Evolutionary conservation across 805 yeast genomes (phyloP).

Genomic region (Starmerella tilneyi): DNA sequence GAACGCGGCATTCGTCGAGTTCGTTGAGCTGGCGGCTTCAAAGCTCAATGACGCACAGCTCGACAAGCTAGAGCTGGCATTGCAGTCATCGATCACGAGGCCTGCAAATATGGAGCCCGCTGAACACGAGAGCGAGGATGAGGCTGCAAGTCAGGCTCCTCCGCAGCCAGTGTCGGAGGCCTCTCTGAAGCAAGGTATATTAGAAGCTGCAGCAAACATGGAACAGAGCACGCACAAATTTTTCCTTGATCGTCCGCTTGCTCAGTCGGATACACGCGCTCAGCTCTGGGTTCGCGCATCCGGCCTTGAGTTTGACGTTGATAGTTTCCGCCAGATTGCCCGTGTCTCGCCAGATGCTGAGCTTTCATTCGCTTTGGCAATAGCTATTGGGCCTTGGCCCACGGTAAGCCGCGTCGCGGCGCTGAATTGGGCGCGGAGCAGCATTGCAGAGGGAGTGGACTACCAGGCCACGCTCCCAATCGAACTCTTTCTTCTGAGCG

Average conservation of each 20-base stretch:
- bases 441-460: conserved; percentile 24
- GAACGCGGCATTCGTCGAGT: conserved; percentile 10
- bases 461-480: conserved; percentile 32
- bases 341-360: conserved; percentile 23
- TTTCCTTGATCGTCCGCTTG: conserved; percentile 17
- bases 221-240: conserved; percentile 20
- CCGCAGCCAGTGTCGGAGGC: background rate
- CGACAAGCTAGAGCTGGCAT: conserved; percentile 49
- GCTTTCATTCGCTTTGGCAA: conserved; percentile 32
- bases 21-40: conserved; percentile 14
- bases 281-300: conserved; percentile 24
- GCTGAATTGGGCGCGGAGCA: conserved; percentile 22
- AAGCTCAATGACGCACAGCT: conserved; percentile 23
- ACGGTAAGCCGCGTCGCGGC: conserved; percentile 33
- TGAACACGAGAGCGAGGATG: background rate
- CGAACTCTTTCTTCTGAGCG: conserved; percentile 30
- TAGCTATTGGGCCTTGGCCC: conserved; percentile 32
- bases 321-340: conserved; percentile 19
- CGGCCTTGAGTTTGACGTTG: conserved; percentile 9
- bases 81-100: conserved; percentile 49
- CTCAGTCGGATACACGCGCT: conserved; percentile 16
- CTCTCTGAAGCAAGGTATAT: background rate
- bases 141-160: background rate
- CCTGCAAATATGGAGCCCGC: conserved; percentile 13
- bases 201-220: conserved; percentile 20